phyloP scores from a whole-genome alignment of 192 early-diverging fungal genomes.

The Gaertneriomyces sp. region DNA sequence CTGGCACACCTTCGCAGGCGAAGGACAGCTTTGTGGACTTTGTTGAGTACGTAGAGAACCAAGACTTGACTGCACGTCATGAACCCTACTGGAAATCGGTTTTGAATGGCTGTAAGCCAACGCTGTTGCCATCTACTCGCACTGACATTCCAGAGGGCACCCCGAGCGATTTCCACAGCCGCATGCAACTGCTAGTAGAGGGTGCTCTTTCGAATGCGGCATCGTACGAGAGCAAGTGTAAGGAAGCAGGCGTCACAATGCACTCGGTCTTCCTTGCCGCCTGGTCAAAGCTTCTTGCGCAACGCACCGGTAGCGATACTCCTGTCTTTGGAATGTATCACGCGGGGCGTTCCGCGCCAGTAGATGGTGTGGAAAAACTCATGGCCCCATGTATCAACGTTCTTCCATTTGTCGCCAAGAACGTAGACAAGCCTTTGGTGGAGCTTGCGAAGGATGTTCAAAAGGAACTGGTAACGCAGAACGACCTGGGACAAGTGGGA shows the following conservation, averaged over 20 bases:
- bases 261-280: slow-evolving; percentile 21
- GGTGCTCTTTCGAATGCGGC: slow-evolving; percentile 2
- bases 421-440: not conserved
- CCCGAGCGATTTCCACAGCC: not conserved
- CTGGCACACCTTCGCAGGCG: too few relatives aligned
- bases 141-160: too few relatives aligned
- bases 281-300: slow-evolving; percentile 1
- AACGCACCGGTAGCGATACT: not conserved
- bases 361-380: not conserved
- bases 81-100: not conserved
- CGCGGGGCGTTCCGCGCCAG: slow-evolving; percentile 1
- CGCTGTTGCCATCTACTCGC: not conserved
- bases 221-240: not conserved
- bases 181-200: not conserved
- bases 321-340: slow-evolving; percentile 20
- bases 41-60: not conserved
- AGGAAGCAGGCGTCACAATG: slow-evolving; percentile 5
- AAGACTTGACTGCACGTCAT: not conserved
- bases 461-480: slow-evolving; percentile 1
- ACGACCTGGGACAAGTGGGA: not conserved
- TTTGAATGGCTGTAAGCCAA: not conserved
- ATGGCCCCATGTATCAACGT: slow-evolving; percentile 19
- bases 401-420: slow-evolving; percentile 4
- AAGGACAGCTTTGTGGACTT: not conserved
- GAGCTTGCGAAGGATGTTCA: slow-evolving; percentile 11